Base-by-base conservation (phyloP, 805 yeast species). In the Debaryomyces prosopidis region DNA sequence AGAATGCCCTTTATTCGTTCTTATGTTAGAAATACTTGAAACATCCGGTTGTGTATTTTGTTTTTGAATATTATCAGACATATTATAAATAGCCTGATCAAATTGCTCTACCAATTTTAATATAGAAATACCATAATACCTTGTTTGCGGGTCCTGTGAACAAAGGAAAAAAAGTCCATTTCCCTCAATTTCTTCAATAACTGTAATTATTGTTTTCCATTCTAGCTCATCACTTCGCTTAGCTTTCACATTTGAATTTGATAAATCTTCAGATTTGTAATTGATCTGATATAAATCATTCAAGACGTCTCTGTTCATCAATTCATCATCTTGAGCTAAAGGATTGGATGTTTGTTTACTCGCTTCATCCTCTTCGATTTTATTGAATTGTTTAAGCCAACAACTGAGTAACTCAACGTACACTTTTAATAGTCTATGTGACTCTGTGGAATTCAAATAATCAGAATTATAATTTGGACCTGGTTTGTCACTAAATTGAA, bases 171-270 rank as follows among this genome's bases (percentile, higher is more conserved):
- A 94, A 26, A 94, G 66, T 0, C 97, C 99, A 59, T 91, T 89
- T 0, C 99, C 97, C 65, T 94, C 99, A 8, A 92, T 88, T 50
- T 92, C 97, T 63, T 94, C 98, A 39, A 94, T 84, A 0, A 87
- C 85, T 0, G 96, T 86, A 50, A 89, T 82, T 14, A 89, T 82
- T 39, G 82, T 82, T 53, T 87, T 88, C 77, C 89, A 74, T 58
- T 87, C 92, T 31, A 87, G 63, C 46, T 83, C 87, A 50, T 86
- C 90, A 5, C 76, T 66, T 6, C 65, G 68, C 42, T 63, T 63
- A 23, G 53, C 40, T 36, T 57, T 61, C 17, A 35, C 23, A 35
- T 36, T 39, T 7, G 38, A 38, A 27, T 55, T 53, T 10, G 58
- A 49, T 36, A 65, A 49, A 42, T 72, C 73, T 2, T 71, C 74